Conservation (phyloP, 371 early-diverging fungal species). For the Zychaea mexicana region DNA sequence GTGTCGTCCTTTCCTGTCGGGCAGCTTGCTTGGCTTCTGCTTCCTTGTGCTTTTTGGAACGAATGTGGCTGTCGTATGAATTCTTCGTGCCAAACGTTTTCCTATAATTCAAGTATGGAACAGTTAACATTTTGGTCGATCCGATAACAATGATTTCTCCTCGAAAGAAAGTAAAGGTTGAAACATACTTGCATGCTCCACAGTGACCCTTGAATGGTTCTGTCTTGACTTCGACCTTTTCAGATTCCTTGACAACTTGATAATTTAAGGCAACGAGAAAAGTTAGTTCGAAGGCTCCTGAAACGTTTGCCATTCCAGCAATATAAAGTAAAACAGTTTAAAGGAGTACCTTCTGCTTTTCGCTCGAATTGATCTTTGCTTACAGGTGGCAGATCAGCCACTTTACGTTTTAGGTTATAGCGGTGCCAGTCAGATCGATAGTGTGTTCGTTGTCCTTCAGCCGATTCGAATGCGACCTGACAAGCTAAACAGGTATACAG, state of each 20-base stretch:
- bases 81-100: conserved; percentile 81
- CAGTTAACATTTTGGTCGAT: too few relatives aligned
- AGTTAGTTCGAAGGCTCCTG: too few relatives aligned
- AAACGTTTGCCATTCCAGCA: too few relatives aligned
- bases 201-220: conserved; percentile 39
- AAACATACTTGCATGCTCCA: conserved; percentile 36
- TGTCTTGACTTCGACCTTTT: conserved; percentile 19
- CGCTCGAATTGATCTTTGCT: conserved; percentile 67
- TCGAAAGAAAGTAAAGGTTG: neutral
- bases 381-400: conserved; percentile 80
- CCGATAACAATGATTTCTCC: too few relatives aligned
- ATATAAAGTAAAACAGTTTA: neutral
- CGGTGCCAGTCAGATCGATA: conserved; percentile 88
- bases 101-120: conserved; percentile 14
- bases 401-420: conserved; percentile 88
- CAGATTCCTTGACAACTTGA: conserved; percentile 33
- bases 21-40: conserved; percentile 46
- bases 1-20: conserved; percentile 12
- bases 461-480: conserved; percentile 83
- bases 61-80: conserved; percentile 84
- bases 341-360: conserved; percentile 40
- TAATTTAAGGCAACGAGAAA: neutral
- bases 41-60: conserved; percentile 93
- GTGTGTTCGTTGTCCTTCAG: conserved; percentile 83
- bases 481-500: conserved; percentile 76